Percentiles rank a stretch among this genome's conserved stretches.
These are phyloP conservation scores for Zostera marina DNA, from an alignment of 116 monocot genomes.

Conservation along the genomic window DNA sequence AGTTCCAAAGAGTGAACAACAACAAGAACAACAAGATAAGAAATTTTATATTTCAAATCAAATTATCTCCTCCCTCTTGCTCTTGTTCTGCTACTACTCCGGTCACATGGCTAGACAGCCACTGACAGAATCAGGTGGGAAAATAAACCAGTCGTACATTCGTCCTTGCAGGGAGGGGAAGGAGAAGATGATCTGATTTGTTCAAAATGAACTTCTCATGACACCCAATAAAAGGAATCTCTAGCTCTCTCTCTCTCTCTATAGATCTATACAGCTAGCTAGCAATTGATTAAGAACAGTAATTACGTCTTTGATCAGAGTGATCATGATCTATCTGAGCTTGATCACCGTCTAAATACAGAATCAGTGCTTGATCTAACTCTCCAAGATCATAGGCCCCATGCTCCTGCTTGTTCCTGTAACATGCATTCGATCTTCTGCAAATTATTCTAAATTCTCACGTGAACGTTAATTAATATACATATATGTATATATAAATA, in stretches of 20 bases:
- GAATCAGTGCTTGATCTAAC: constrained; percentile 1
- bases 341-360: neutral
- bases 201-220: neutral
- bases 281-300: neutral
- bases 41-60: neutral
- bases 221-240: constrained; percentile 1
- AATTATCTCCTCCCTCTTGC: neutral
- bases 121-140: neutral
- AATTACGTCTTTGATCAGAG: neutral
- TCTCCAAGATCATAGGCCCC: constrained; percentile 2
- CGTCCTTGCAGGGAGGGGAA: neutral
- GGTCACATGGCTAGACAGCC: neutral
- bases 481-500: neutral
- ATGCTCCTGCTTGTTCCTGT: constrained; percentile 1
- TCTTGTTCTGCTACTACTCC: too few species aligned
- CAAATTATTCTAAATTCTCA: neutral
- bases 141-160: neutral
- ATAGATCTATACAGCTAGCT: neutral
- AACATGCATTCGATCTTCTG: neutral
- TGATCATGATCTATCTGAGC: neutral
- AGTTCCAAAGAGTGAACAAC: neutral
- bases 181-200: neutral
- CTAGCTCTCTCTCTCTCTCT: too few species aligned
- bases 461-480: neutral
- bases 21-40: too few species aligned